Base-by-base conservation (phyloP, 345 rosid species). In the Euphorbia pulcherrima region DNA sequence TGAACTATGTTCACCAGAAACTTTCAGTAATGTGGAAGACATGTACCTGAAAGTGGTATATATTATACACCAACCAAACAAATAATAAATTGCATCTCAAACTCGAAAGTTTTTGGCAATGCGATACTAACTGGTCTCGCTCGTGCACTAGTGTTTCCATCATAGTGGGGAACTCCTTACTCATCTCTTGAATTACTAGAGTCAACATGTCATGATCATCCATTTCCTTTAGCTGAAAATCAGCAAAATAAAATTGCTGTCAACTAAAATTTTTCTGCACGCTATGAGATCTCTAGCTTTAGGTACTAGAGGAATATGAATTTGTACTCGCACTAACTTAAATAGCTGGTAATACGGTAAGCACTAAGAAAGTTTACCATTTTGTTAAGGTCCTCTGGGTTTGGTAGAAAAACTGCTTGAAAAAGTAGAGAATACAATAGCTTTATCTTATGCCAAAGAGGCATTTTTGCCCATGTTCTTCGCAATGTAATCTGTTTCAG, bases 141-240 rank as follows among this genome's bases (percentile, higher is more conserved):
- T 95, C 99, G 70, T 85, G 96, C 21, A 92, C 96, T 72, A 92
- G 90, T 18, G 99, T 88, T 67, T 95, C 91, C 94, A 92, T 92
- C 44, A 92, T 80, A 65, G 97, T 82, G 57, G 99, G 99, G 81
- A 88, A 95, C 65, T 87, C 81, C 84, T 90, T 92, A 88, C 97
- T 92, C 98, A 95, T 90, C 80, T 95, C 96, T 85, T 90, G 94
- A 80, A 92, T 90, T 69, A 95, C 94, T 66, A 92, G 88, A 70
- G 99, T 95, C 80, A 92, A 72, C 97, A 90, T 90, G 81, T 92
- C 99, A 74, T 79, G 84, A 75, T 95, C 83, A 69, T 92, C 89
- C 97, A 95, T 86, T 66, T 88, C 96, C 79, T 91, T 89, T 74
- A 94, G 80, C 99, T 94, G 82, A 60, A 16, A n/a, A 64, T 71